Conservation (phyloP, 306 rosid species). For the Cucumis sativus region Cucumber_9930_V3 NC_026661.2:17087501-17088000, state of each 20-base stretch:
- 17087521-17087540: not conserved
- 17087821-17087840: slow-evolving; percentile 26
- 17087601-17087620: not conserved
- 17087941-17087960: slow-evolving; percentile 26
- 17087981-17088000: slow-evolving; percentile 87
- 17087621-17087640: slow-evolving; percentile 2
- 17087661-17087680: slow-evolving; percentile 50
- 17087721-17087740: not conserved
- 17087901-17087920: slow-evolving; percentile 11
- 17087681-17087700: slow-evolving; percentile 18
- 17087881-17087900: too few relatives aligned
- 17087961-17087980: slow-evolving; percentile 64
- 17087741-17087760: not conserved
- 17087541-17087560: not conserved
- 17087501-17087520: not conserved
- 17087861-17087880: slow-evolving; percentile 33
- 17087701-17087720: slow-evolving; percentile 3
- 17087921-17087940: slow-evolving; percentile 10
- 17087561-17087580: not conserved
- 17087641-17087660: not conserved
- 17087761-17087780: slow-evolving; percentile 38
- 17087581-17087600: not conserved
- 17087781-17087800: not conserved
- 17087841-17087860: slow-evolving; percentile 30
- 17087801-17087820: slow-evolving; percentile 7